phyloP scores from a whole-genome alignment of 2,329 filamentous ascomycete species.

The Alternaria triticina region DNA sequence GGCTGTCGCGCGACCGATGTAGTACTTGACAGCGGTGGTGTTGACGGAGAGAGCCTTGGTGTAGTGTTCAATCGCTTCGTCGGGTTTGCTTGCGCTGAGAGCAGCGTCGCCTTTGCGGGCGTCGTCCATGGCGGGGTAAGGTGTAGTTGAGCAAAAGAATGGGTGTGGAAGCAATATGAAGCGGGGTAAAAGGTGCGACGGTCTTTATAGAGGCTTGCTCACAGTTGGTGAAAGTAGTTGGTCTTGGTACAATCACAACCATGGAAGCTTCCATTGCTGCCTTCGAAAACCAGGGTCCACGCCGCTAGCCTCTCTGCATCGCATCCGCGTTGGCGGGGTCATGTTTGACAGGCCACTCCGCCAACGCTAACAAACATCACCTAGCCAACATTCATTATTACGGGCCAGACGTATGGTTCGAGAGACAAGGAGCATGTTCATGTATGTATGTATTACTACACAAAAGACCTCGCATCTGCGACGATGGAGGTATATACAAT shows the following conservation, averaged over 20 bases:
- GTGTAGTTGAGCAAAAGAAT: not conserved
- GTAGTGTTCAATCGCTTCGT: slow-evolving; percentile 70
- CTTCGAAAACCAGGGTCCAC: slow-evolving; percentile 8
- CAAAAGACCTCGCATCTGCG: slow-evolving; percentile 13
- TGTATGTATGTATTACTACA: slow-evolving; percentile 16
- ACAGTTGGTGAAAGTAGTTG: not conserved
- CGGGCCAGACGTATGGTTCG: not conserved
- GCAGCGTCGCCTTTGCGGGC: slow-evolving; percentile 66
- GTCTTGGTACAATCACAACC: not conserved
- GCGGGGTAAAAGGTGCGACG: not conserved
- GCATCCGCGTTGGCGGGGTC: not conserved
- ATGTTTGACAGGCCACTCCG: not conserved
- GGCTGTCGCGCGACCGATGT: slow-evolving; percentile 81
- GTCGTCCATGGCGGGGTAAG: slow-evolving; percentile 56
- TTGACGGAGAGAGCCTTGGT: slow-evolving; percentile 68
- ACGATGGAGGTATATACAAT: slow-evolving; percentile 10
- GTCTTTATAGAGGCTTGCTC: not conserved
- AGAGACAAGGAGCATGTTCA: not conserved
- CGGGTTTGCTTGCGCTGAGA: slow-evolving; percentile 68
- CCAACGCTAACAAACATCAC: not conserved
- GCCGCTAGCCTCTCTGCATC: not conserved
- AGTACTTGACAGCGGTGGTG: slow-evolving; percentile 75
- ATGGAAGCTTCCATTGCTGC: slow-evolving; percentile 15
- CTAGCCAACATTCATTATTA: not conserved
- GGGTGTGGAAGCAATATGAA: not conserved